phyloP scores from a whole-genome alignment of 129 eudicot species.

The Calendula officinalis region DNA sequence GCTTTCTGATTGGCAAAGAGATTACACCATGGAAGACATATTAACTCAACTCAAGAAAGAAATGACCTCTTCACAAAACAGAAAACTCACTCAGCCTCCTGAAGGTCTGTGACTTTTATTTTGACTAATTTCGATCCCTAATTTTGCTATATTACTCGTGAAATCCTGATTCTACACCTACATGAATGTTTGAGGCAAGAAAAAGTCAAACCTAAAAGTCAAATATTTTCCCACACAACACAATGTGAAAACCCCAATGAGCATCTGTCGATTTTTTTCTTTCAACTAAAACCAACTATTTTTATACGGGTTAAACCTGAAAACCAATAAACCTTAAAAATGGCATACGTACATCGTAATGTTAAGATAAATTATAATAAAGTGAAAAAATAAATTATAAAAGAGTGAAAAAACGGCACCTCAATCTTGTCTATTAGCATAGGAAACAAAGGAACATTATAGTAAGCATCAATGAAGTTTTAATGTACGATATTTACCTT shows the following conservation, averaged over 20 bases:
- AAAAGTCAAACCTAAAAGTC: neutral
- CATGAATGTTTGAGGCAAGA: neutral
- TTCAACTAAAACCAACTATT: neutral
- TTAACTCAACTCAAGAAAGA: slow-evolving; percentile 69
- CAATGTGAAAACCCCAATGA: neutral
- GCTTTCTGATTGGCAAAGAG: slow-evolving; percentile 80
- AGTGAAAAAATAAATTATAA: too few relatives aligned
- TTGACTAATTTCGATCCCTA: neutral
- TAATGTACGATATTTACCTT: slow-evolving; percentile 9
- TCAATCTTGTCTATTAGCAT: slow-evolving; percentile 5
- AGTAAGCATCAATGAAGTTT: neutral
- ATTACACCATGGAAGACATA: slow-evolving; percentile 83
- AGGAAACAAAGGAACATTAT: slow-evolving; percentile 2
- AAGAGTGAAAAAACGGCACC: slow-evolving; percentile 3
- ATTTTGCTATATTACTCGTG: neutral
- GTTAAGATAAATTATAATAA: too few relatives aligned
- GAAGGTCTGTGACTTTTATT: slow-evolving; percentile 45
- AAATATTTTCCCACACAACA: neutral
- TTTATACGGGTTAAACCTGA: slow-evolving; percentile 2
- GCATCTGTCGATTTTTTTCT: neutral
- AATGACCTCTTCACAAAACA: slow-evolving; percentile 73
- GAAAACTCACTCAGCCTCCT: slow-evolving; percentile 76
- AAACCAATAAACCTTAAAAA: neutral
- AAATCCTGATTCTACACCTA: neutral
- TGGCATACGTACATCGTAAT: slow-evolving; percentile 4